Conservation (phyloP, 2,329 filamentous ascomycete species). For the Aspergillus sp. region DNA sequence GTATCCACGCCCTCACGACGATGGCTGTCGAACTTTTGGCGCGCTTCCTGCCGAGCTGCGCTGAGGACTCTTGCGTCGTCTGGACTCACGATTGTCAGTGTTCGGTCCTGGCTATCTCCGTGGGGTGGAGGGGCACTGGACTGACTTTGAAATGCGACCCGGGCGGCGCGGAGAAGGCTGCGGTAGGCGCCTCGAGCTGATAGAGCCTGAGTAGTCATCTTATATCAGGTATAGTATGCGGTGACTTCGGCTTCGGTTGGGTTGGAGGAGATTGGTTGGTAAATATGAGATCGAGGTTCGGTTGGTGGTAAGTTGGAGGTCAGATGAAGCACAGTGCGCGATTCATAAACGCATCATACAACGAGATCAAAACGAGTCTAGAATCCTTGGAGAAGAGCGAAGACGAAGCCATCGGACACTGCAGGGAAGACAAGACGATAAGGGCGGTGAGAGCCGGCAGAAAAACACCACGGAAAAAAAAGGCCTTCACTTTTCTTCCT, state of each 20-base stretch:
- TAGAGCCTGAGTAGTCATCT: slow-evolving; percentile 25
- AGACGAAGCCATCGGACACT: no score
- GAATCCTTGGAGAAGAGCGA: no score
- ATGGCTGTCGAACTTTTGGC: slow-evolving; percentile 62
- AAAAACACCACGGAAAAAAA: slow-evolving; percentile 25
- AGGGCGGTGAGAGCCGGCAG: slow-evolving; percentile 21
- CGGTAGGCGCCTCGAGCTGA: slow-evolving; percentile 71
- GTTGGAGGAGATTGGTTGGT: no score
- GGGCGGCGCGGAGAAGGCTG: slow-evolving; percentile 67
- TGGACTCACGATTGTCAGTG: slow-evolving; percentile 27
- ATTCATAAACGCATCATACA: no score
- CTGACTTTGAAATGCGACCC: slow-evolving; percentile 72
- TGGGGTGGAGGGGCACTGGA: slow-evolving; percentile 2
- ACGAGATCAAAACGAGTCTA: no score
- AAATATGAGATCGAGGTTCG: no score
- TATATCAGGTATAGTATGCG: no score
- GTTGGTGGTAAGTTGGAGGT: no score
- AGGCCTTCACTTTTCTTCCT: slow-evolving; percentile 11
- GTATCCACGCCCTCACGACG: slow-evolving; percentile 51
- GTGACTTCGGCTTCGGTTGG: neutral
- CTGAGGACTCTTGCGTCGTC: slow-evolving; percentile 60
- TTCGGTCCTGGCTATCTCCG: neutral
- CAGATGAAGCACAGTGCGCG: no score
- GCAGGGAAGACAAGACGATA: no score
- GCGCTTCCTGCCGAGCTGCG: slow-evolving; percentile 64